phyloP scores from a whole-genome alignment of 257 asterid genomes.

The Schizonepeta tenuifolia region DNA sequence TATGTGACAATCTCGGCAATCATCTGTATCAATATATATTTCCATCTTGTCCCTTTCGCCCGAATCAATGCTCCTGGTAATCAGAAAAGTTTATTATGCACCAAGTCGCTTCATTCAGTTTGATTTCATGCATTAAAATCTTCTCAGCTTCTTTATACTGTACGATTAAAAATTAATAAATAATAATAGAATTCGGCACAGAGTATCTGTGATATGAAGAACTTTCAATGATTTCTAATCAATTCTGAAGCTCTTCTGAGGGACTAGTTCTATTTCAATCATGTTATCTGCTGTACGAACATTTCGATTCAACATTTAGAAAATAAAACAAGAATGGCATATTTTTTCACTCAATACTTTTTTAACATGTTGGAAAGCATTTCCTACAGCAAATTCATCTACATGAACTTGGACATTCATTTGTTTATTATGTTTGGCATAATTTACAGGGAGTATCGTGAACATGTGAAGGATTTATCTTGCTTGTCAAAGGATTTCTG shows the following conservation, averaged over 20 bases:
- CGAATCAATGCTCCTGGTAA: background rate
- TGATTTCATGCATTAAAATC: background rate
- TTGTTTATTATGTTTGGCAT: constrained; percentile 17
- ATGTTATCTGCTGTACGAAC: background rate
- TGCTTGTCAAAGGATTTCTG: constrained; percentile 72
- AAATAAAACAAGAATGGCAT: background rate
- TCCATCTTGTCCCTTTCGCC: background rate
- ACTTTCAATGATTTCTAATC: background rate
- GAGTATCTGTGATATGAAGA: background rate
- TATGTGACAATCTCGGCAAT: too few relatives aligned
- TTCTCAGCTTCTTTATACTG: background rate
- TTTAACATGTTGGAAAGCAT: background rate
- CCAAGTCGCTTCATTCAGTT: background rate
- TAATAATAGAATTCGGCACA: background rate
- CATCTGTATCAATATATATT: background rate
- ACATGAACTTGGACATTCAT: constrained; percentile 6
- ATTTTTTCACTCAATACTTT: background rate
- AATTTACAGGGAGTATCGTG: constrained; percentile 75
- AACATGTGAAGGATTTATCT: constrained; percentile 86
- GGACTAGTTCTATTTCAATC: background rate
- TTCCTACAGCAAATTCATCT: constrained; percentile 9
- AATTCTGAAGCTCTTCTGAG: background rate
- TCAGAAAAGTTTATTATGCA: background rate
- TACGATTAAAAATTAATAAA: background rate
- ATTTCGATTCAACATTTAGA: background rate